phyloP scores from a whole-genome alignment of 768 basidiomycete species.

The Hebeloma cylindrosporum region DNA sequence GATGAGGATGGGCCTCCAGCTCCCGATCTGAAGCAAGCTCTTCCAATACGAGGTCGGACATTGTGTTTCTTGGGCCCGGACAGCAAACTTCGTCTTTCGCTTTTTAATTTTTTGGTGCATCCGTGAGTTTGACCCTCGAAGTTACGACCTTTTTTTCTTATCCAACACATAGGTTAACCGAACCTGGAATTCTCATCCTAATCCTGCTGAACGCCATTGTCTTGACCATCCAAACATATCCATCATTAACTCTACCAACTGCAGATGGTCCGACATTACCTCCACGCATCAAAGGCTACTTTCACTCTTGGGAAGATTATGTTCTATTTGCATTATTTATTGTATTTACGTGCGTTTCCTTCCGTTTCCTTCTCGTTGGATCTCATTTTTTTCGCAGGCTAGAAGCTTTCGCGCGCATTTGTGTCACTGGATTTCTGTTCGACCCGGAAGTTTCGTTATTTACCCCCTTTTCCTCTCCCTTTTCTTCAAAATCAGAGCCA shows the following conservation, averaged over 20 bases:
- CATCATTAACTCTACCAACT: constrained; percentile 54
- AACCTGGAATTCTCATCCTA: constrained; percentile 77
- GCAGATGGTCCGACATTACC: constrained; percentile 40
- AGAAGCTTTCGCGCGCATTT: constrained; percentile 85
- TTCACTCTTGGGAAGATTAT: constrained; percentile 88
- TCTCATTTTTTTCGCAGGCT: constrained; percentile 46
- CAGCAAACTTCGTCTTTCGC: constrained; percentile 58
- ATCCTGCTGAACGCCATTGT: constrained; percentile 85
- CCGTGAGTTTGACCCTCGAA: constrained; percentile 49
- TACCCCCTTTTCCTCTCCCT: constrained; percentile 43
- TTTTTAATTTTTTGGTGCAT: constrained; percentile 70
- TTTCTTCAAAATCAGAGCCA: constrained; percentile 30
- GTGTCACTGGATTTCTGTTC: constrained; percentile 85
- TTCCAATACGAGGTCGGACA: constrained; percentile 73
- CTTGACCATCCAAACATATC: constrained; percentile 77
- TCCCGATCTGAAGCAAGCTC: constrained; percentile 42
- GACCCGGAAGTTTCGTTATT: constrained; percentile 73
- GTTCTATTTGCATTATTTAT: constrained; percentile 81
- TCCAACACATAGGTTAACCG: constrained; percentile 64
- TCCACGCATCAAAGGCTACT: constrained; percentile 63
- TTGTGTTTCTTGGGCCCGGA: constrained; percentile 74
- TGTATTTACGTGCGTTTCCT: constrained; percentile 72
- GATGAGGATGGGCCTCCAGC: constrained; percentile 37
- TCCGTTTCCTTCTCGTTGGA: background rate
- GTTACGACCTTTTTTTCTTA: background rate